Base-by-base conservation (phyloP, 768 basidiomycete species). In the Suillus brevipes region DNA sequence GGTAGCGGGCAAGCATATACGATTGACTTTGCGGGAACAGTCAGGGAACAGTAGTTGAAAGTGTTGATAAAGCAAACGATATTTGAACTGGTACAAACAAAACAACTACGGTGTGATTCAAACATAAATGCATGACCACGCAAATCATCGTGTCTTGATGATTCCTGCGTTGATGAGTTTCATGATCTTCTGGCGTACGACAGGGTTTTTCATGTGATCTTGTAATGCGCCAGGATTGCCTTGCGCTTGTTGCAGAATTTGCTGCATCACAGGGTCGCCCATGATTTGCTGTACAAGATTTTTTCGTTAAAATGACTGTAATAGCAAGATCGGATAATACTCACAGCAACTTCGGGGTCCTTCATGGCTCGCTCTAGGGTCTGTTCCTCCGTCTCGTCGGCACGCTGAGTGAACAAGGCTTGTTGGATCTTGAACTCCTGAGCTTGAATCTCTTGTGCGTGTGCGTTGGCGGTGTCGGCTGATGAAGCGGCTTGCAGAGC, bases 161-260 rank as follows among this genome's bases (percentile, higher is more conserved):
- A 98, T 92, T 64, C 96, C 97, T 36, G 95, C 95, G 64, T 93
- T 92, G 72, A 97, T 82, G 57, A 98, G 83, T 79, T 96, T 96
- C 81, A 88, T 84, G 67, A 97, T 92, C 83, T 96, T 97, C 63
- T 82, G 76, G 49, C 85, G 85, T 38, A 96, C 88, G 40, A 82
- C 77, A 9, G 94, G 90, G 72, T 96, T 97, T 86, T 95, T 94
- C 90, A 99, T 91, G 79, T 99, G 97, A 70, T 97, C 94, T 76
- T 93, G 91, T 65, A 99, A 81, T 28, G 96, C 93, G 53, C 85
- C 82, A 7, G 97, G 97, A 77, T 98, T 89, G 59, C 79, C 72
- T 79, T 99, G 97, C 8, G 95, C 94, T 79, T 99, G 96, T 75
- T 96, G 92, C 72, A 99, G 77, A 69, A 99, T 97, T 64, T 88